Base-by-base conservation (phyloP, 768 basidiomycete genomes). In the Leccinellum albellum region DNA sequence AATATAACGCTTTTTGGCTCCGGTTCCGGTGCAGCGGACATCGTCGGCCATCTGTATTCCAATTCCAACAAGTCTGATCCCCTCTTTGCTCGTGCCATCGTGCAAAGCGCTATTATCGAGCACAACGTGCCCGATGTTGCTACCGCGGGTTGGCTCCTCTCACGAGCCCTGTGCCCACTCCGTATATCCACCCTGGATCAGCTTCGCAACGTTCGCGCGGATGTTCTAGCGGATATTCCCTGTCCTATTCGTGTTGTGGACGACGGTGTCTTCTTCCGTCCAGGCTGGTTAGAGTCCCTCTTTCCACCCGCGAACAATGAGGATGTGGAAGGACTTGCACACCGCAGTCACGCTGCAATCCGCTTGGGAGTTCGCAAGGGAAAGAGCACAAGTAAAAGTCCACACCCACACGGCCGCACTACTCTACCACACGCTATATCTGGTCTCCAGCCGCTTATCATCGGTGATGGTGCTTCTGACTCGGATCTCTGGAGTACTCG, bases 81-180 rank as follows among this genome's bases (percentile, higher is more conserved):
- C 17, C 68, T 89, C 28, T 90, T 91, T 72, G 76, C 83, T 56
- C 88, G 88, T 13, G 85, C 87, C 10, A 87, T 91, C 62, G 72
- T 88, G n/a, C 89, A 91, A 67, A 88, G 85, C 52, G 80, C 85
- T 6, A 74, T 87, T 32, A 70, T 88, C 55, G 86, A 90, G 23
- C 76, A 79, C 54, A 83, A 77, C 57, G 70, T 88, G 6, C 86
- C 87, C 0, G 80, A 83, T 62, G 75, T 87, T 21, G 70, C 75
- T 21, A 75, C 76, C 33, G 85, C 85, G 4, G 87, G 87, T 21
- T 86, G 82, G 78, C 83, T 87, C 47, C 77, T 91, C 45, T 84
- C 83, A 13, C 79, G 85, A 21, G 73, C 84, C 31, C 80, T 89
- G 76, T 80, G 80, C 14, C 67, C 82, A 6, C 72, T 89, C 21